Percentiles rank a stretch among this genome's conserved stretches.
Evolutionary conservation across 805 yeast genomes (phyloP).

Genomic region (Ogataea salicorniae): DNA sequence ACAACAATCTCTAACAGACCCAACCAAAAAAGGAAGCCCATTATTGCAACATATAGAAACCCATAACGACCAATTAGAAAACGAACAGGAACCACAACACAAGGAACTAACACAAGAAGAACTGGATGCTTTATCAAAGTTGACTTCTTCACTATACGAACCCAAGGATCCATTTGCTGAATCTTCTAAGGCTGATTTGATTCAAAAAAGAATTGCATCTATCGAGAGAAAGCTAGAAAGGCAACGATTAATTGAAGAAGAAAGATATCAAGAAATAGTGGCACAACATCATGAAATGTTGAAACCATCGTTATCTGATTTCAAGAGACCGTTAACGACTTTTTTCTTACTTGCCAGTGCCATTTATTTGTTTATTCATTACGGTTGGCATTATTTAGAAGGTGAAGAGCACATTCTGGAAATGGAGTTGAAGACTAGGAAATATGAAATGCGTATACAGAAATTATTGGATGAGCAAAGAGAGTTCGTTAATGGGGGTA

Average conservation of each 20-base stretch:
- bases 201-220: conserved; percentile 24
- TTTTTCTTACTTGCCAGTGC: conserved; percentile 29
- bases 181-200: conserved; percentile 27
- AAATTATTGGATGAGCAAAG: conserved; percentile 23
- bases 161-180: conserved; percentile 27
- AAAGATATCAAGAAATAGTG: conserved; percentile 12
- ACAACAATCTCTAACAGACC: too few relatives aligned
- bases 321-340: conserved; percentile 29
- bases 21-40: background rate
- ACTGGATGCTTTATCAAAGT: conserved; percentile 13
- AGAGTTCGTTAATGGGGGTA: background rate
- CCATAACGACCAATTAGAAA: background rate
- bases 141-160: conserved; percentile 21
- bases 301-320: conserved; percentile 29
- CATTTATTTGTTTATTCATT: conserved; percentile 29
- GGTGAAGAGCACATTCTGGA: conserved; percentile 24
- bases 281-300: conserved; percentile 15
- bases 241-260: conserved; percentile 20
- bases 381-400: conserved; percentile 29
- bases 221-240: conserved; percentile 20
- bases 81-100: background rate
- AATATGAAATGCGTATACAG: conserved; percentile 25
- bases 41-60: background rate
- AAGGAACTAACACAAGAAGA: conserved; percentile 6
- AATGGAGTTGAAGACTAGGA: conserved; percentile 19